phyloP scores from a whole-genome alignment of 306 rosid species.

The Glycine latifolia region DNA sequence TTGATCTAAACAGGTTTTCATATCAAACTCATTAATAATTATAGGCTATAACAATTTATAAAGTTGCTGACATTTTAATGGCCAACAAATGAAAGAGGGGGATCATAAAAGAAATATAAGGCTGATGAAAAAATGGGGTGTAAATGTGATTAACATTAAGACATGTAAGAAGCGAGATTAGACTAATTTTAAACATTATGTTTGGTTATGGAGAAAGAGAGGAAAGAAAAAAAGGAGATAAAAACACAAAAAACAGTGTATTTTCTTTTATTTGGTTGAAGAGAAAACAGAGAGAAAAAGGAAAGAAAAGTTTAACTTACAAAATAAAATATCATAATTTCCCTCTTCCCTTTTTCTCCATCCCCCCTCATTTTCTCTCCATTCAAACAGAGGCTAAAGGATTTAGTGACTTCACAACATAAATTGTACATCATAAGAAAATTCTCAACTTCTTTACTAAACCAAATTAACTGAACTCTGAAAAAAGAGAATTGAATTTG shows the following conservation, averaged over 20 bases:
- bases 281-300: not conserved
- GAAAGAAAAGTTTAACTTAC: not conserved
- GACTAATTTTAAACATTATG: conserved; percentile 1
- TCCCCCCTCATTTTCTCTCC: not conserved
- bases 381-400: conserved; percentile 3
- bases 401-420: conserved; percentile 5
- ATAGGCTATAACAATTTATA: not conserved
- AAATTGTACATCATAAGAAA: not conserved
- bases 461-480: conserved; percentile 20
- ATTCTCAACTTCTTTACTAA: not conserved
- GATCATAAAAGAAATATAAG: conserved; percentile 10
- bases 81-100: not conserved
- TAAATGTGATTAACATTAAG: conserved; percentile 1
- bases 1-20: conserved; percentile 12
- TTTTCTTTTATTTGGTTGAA: not conserved
- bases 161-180: conserved; percentile 3
- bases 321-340: not conserved
- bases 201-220: not conserved
- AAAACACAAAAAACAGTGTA: not conserved
- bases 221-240: not conserved
- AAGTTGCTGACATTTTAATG: conserved; percentile 15
- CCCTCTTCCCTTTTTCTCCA: not conserved
- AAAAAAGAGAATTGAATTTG: conserved; percentile 13
- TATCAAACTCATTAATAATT: not conserved
- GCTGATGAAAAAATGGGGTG: not conserved